Evolutionary conservation across 2,329 filamentous ascomycete species (phyloP), one percentile per base, ranked within the genome.

Genomic region (Uncinocarpus reesii): DNA sequence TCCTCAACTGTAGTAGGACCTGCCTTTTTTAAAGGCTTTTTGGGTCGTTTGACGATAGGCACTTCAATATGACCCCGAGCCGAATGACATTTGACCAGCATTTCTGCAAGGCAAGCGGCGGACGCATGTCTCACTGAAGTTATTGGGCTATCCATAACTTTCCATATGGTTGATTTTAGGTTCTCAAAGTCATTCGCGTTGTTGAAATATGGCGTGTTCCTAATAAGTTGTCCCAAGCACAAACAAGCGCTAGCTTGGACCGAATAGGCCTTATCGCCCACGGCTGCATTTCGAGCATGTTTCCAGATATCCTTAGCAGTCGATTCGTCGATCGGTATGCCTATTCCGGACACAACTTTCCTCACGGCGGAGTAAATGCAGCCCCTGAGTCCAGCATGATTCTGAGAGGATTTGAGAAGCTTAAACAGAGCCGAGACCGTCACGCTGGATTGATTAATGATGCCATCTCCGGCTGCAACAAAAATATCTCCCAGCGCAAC

Each of bases 231-330:
- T 60, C 84, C 83, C 53, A 98, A 69, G 61, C 86, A 93, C 55
- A 80, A 80, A 59, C 85, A 93, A 7, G 86, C 84, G 49, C 80
- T 78, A 13, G 83, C 77, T 62, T 95, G 80, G 6, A 90, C 88
- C 28, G 94, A 74, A 2, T 80, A 75, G 3, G 87, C 85, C 66
- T 92, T 96, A 65, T 98, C 93, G 51, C 74, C 75, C 0, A 80
- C 75, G 23, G 84, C 84, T 56, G 84, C 77, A 64, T 76, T 86
- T 53, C 92, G 81, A 21, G 81, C 83, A 63, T 90, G 85, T 66
- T 95, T 98, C 87, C 88, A 96, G 13, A 93, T 79, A 63, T 95
- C 89, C 60, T 88, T 80, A n/a, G 85, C 85, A 31, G 89, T 74
- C 47, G 71, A 73, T 65, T 98, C 92, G 57, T 98, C 92, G 58